Conservation (phyloP, 2,329 filamentous ascomycete genomes). For the Penicillium sp. region DNA sequence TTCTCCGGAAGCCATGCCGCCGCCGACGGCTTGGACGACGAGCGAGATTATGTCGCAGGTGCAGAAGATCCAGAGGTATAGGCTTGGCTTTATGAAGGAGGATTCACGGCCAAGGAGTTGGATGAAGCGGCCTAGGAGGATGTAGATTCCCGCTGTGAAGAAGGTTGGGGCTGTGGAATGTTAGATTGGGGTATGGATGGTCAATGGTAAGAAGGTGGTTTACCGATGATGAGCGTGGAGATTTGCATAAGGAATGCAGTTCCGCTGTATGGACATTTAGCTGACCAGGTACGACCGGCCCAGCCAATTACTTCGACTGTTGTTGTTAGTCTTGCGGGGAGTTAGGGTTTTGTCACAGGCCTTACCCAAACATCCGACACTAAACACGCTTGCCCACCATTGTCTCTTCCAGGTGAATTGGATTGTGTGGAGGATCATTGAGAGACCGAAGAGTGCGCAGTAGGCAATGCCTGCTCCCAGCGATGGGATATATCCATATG, state of each 20-base stretch:
- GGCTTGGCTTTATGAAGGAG: conserved; percentile 44
- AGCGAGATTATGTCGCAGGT: conserved; percentile 57
- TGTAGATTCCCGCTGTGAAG: conserved; percentile 54
- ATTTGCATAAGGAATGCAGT: conserved; percentile 55
- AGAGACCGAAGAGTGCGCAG: conserved; percentile 36
- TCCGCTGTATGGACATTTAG: conserved; percentile 51
- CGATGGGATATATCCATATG: conserved; percentile 39
- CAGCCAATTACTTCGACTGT: conserved; percentile 50
- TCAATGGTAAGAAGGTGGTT: neutral
- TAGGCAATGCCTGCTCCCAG: conserved; percentile 38
- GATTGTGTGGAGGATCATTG: conserved; percentile 36
- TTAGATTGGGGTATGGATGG: neutral
- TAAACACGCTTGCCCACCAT: conserved; percentile 43
- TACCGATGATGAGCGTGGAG: conserved; percentile 40
- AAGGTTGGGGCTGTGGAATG: conserved; percentile 46
- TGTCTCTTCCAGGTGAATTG: conserved; percentile 40
- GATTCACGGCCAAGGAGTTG: conserved; percentile 45
- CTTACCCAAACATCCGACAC: conserved; percentile 39
- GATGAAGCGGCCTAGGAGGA: conserved; percentile 52
- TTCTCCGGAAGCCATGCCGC: conserved; percentile 49
- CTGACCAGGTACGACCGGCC: conserved; percentile 51
- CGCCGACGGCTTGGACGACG: conserved; percentile 56
- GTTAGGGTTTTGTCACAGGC: conserved; percentile 1
- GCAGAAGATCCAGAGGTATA: conserved; percentile 54
- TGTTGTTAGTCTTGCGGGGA: neutral